Evolutionary conservation across 1,284 basidiomycete species (phyloP), one percentile per base, ranked within the genome.

Genomic region (Ganoderma leucocontextum): DNA sequence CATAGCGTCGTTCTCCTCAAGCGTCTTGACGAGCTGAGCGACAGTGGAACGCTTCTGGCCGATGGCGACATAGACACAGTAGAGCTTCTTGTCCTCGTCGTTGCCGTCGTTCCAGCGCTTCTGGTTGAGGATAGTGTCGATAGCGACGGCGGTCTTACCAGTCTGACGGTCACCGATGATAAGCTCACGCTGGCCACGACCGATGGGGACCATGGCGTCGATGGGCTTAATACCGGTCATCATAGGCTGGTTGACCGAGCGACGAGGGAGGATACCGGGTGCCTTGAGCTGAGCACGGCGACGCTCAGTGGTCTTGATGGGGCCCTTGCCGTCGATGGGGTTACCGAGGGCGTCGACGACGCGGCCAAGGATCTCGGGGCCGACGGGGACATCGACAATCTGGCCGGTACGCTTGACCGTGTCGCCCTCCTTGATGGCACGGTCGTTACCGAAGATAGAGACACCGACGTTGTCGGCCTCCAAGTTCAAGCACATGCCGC

Each of bases 131-230:
- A 99, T 99, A 81, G 97, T 98, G 89, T 99, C 97, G 84, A 99
- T 94, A 76, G 97, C 97, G 80, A 99, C 96, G 73, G 97, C 97
- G 73, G 96, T 98, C 88, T 99, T 99, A 76, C 97, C 97, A 75
- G 97, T 99, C 83, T 99, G 97, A 93, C 97, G 96, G 83, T 99
- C 97, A 92, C 97, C 97, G 79, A 99, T 99, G 84, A 99, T 99
- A 72, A 99, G 89, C 86, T 99, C 97, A 95, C 97, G 97, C 87
- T 99, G 97, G 76, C 97, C 97, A 93, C 97, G 97, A 81, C 97
- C 97, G 82, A 99, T 99, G 80, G 97, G 97, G 77, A 99, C 97
- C 95, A 99, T 98, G 83, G 97, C 96, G 84, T 99, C 97, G 84
- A 99, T 98, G 81, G 97, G 96, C 89, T 99, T 99, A 82, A 99